Evolutionary conservation across 495 filamentous ascomycete genomes (phyloP).

Genomic region (Physcia stellaris): DNA sequence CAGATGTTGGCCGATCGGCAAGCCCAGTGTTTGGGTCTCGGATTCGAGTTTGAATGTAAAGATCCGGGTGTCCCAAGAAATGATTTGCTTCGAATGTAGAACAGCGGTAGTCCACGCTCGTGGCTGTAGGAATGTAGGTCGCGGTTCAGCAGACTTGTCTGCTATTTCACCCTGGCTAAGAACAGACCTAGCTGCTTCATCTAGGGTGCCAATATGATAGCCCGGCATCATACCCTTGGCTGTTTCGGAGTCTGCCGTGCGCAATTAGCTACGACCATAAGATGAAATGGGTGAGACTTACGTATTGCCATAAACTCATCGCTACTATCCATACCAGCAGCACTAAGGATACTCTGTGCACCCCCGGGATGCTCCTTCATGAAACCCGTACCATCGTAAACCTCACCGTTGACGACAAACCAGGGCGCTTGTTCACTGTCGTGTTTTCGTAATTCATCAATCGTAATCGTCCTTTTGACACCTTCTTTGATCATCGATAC

Average conservation of each 20-base stretch:
- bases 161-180: conserved; percentile 29
- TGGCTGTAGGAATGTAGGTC: conserved; percentile 54
- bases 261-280: too few relatives aligned
- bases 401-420: conserved; percentile 87
- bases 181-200: conserved; percentile 38
- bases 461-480: conserved; percentile 44
- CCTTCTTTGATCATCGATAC: conserved; percentile 71
- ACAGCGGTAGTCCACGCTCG: conserved; percentile 57
- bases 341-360: conserved; percentile 72
- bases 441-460: conserved; percentile 63
- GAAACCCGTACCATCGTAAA: conserved; percentile 81
- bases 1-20: conserved; percentile 82
- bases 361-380: conserved; percentile 82
- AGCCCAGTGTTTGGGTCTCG: conserved; percentile 53
- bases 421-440: conserved; percentile 56
- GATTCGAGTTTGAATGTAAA: conserved; percentile 75
- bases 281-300: too few relatives aligned
- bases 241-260: too few relatives aligned
- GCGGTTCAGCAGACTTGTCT: conserved; percentile 22
- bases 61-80: conserved; percentile 74
- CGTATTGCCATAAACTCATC: conserved; percentile 94
- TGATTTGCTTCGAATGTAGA: conserved; percentile 46
- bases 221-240: conserved; percentile 83
- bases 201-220: conserved; percentile 76
- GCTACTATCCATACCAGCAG: conserved; percentile 71